Evolutionary conservation across 495 filamentous ascomycete species (phyloP).

Genomic region (Podospora comata): DNA sequence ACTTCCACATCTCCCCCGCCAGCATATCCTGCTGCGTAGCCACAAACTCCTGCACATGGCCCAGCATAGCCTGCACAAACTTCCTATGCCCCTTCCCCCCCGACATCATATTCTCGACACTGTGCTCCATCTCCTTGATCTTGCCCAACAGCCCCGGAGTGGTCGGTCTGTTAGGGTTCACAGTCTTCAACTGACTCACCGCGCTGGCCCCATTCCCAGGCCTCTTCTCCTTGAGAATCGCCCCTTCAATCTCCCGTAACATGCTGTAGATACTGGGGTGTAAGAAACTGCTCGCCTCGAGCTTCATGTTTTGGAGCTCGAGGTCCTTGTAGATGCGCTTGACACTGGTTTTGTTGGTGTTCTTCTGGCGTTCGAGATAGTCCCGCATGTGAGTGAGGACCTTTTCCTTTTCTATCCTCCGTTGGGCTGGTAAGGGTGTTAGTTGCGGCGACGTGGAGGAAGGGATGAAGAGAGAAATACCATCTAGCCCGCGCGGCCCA

Average conservation of each 20-base stretch:
- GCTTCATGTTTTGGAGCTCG: conserved; percentile 3
- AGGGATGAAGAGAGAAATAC: neutral
- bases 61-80: conserved; percentile 5
- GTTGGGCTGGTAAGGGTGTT: neutral
- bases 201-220: neutral
- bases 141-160: conserved; percentile 12
- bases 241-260: conserved; percentile 9
- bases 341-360: conserved; percentile 6
- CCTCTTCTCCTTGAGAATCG: conserved; percentile 10
- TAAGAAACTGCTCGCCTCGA: conserved; percentile 4
- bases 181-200: neutral
- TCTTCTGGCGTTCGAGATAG: conserved; percentile 9
- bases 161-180: conserved; percentile 10
- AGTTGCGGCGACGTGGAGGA: neutral
- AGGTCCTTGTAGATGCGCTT: conserved; percentile 11
- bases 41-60: conserved; percentile 3
- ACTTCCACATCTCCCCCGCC: conserved; percentile 8
- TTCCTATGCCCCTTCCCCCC: conserved; percentile 7
- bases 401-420: conserved; percentile 4
- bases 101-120: conserved; percentile 8
- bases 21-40: neutral
- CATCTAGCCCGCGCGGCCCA: conserved; percentile 2
- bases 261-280: conserved; percentile 14
- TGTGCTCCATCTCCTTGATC: conserved; percentile 12
- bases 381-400: conserved; percentile 2